Percentiles rank a stretch among this genome's conserved stretches.
Conservation (phyloP, 2,329 filamentous ascomycete genomes). For the Thelonectria blattea region DNA sequence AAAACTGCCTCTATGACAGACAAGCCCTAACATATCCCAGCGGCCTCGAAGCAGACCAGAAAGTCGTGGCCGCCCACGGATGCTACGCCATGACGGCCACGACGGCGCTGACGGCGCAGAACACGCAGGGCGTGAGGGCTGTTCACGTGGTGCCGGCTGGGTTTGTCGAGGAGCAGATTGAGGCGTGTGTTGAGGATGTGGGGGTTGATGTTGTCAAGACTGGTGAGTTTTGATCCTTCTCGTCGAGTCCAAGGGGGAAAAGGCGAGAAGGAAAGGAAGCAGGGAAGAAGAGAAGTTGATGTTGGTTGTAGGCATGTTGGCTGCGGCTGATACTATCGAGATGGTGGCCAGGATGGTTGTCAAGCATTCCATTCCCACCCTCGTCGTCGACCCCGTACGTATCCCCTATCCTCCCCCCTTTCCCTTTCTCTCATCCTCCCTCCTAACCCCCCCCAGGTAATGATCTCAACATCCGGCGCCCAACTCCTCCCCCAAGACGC, state of each 20-base stretch:
- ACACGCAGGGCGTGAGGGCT: slow-evolving; percentile 82
- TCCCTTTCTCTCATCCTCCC: too few species aligned
- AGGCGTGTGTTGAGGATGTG: slow-evolving; percentile 83
- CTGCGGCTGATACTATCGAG: slow-evolving; percentile 45
- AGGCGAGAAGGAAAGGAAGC: too few species aligned
- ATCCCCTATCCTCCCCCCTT: too few species aligned
- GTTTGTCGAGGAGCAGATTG: slow-evolving; percentile 86
- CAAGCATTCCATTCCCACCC: slow-evolving; percentile 39
- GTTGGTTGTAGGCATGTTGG: slow-evolving; percentile 46
- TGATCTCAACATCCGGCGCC: slow-evolving; percentile 85
- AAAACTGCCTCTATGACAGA: too few species aligned
- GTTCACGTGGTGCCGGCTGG: slow-evolving; percentile 79
- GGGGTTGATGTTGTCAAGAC: slow-evolving; percentile 91
- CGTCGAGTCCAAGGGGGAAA: background rate
- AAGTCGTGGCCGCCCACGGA: slow-evolving; percentile 88
- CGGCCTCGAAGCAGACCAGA: slow-evolving; percentile 94
- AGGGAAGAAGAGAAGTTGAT: background rate
- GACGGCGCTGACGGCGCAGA: slow-evolving; percentile 94
- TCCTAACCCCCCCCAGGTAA: slow-evolving; percentile 65
- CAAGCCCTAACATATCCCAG: slow-evolving; percentile 50
- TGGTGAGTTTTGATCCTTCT: slow-evolving; percentile 57
- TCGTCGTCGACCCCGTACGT: slow-evolving; percentile 49
- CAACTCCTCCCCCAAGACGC: slow-evolving; percentile 70
- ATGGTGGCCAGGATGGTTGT: slow-evolving; percentile 42
- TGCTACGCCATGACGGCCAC: slow-evolving; percentile 97